Evolutionary conservation across 192 early-diverging fungal genomes (phyloP), one percentile per base, ranked within the genome.

Genomic region (Lobosporangium transversale): DNA sequence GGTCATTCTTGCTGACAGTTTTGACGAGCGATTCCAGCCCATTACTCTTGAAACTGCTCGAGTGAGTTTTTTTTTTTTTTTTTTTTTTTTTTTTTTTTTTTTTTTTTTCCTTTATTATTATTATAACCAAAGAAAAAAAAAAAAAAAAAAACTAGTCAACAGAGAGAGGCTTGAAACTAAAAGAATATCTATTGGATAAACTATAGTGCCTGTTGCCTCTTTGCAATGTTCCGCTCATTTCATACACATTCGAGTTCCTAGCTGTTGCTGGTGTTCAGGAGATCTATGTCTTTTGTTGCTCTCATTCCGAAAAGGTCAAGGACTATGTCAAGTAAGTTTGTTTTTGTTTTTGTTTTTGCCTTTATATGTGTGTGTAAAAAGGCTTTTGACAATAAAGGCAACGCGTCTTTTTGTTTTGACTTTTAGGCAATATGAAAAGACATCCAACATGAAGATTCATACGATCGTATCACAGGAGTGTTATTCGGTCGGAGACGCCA

Each of bases 161-260:
- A n/a, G n/a, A n/a, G n/a, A n/a, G n/a, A n/a, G n/a, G n/a, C n/a
- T n/a, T n/a, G n/a, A n/a, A n/a, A n/a, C n/a, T n/a, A n/a, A n/a
- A n/a, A n/a, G n/a, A n/a, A n/a, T n/a, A n/a, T n/a, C n/a, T n/a
- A n/a, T n/a, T n/a, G n/a, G n/a, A n/a, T n/a, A n/a, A n/a, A n/a
- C n/a, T 40, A 40, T 75, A 94, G 89, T 96, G 95, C 70, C 83
- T 99, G 70, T 80, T 98, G 53, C 95, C 95, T 18, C 86, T 99
- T 24, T 93, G 91, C 82, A 99, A 99, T 79, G 92, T 96, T 27
- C 98, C 98, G 0, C 81, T 99, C 64, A 92, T 99, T 66, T 95
- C 98, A 73, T 98, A 99, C 74, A 95, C 96, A 0, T 86, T 99
- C 42, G 98, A 99, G 76, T 88, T 94, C 52, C 84, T 99, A 24